Base-by-base conservation (phyloP, 306 rosid genomes). In the Chamaecrista fasciculata region DNA sequence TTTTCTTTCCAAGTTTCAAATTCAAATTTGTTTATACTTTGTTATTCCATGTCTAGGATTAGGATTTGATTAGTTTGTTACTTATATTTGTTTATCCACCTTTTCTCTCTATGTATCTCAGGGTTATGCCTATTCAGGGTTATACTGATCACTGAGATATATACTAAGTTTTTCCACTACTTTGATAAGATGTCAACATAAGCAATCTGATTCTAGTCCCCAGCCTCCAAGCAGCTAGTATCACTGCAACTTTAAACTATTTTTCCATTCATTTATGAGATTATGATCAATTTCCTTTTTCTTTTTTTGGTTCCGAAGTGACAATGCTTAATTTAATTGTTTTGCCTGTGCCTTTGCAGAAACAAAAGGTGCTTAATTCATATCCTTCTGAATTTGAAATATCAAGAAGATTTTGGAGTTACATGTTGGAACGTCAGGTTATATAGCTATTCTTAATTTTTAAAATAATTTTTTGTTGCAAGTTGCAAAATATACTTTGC, bases 341-440 rank as follows among this genome's bases (percentile, higher is more conserved):
- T 83, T 73, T 64, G 56, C 51, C 26, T 72, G 57, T 77, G 52
- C 15, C 70, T 73, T 69, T 83, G 86, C 96, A 93, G 98, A 93
- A 90, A 84, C 97, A 93, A 60, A 93, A 88, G 23, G 86, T 82
- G 33, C 64, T 84, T 52, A 90, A 86, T 80, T 86, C 91, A 18
- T 88, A 53, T 79, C 98, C 98, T 49, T 72, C 83, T 43, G 94
- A 88, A 62, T 90, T 90, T 74, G 94, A 86, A 73, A 75, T 93
- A 71, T 69, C 91, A 56, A 93, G 85, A 87, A 85, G 98, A 88
- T 90, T 90, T 83, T 93, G 98, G 98, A 77, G 85, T 77, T 93
- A 93, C 67, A 46, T 87, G 63, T 83, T 93, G 81, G 82, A 77
- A 42, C 86, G 85, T 26, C 85, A 90, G 97, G 98, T 93, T 50